phyloP scores from a whole-genome alignment of 2,329 filamentous ascomycete genomes.

The Huntiella savannae region DNA sequence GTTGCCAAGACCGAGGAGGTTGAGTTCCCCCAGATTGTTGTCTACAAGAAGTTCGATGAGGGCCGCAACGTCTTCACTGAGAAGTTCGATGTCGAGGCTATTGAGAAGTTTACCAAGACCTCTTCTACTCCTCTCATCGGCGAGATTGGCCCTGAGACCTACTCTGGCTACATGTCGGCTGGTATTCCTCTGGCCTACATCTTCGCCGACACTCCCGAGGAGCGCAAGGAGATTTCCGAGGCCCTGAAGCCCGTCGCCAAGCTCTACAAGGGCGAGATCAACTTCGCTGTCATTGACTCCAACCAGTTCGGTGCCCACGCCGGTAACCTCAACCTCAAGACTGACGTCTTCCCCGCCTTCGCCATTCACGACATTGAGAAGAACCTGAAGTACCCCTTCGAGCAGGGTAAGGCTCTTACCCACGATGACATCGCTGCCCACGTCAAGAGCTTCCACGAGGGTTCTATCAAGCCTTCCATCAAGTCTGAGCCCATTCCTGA shows the following conservation, averaged over 20 bases:
- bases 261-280: conserved; percentile 84
- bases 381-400: conserved; percentile 94
- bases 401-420: conserved; percentile 64
- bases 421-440: conserved; percentile 56
- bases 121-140: conserved; percentile 79
- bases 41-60: conserved; percentile 97
- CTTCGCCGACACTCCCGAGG: conserved; percentile 81
- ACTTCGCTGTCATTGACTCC: conserved; percentile 96
- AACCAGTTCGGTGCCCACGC: conserved; percentile 87
- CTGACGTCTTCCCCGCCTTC: conserved; percentile 89
- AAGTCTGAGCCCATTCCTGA: conserved; percentile 96
- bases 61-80: conserved; percentile 73
- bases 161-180: conserved; percentile 82
- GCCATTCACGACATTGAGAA: conserved; percentile 90
- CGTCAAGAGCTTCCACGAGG: conserved; percentile 64
- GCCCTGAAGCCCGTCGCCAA: conserved; percentile 71
- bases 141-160: conserved; percentile 93
- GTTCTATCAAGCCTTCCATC: conserved; percentile 87
- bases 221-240: conserved; percentile 61
- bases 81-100: conserved; percentile 62
- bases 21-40: conserved; percentile 65
- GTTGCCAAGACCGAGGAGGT: conserved; percentile 83
- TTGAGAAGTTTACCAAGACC: conserved; percentile 67
- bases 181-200: conserved; percentile 92
- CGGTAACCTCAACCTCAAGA: conserved; percentile 89